Percentiles rank a stretch among this genome's conserved stretches.
Conservation (phyloP, 1,284 basidiomycete species). For the Boletus semigastroideus region DNA sequence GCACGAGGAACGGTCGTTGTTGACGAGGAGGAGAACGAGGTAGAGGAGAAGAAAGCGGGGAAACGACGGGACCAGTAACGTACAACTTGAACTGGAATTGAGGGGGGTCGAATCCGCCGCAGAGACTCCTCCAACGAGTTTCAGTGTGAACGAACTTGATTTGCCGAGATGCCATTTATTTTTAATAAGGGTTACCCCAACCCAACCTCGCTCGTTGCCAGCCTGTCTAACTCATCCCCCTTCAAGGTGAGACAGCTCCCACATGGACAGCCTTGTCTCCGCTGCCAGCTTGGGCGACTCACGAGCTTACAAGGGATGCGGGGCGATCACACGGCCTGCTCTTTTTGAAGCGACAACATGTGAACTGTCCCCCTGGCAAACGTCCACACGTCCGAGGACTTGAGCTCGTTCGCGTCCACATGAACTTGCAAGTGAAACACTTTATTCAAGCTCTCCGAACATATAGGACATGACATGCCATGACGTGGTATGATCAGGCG, state of each 20-base stretch:
- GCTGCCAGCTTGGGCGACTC: constrained; percentile 10
- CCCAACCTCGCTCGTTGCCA: neutral
- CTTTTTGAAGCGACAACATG: neutral
- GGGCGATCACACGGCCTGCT: constrained; percentile 4
- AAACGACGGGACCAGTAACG: neutral
- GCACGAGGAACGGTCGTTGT: constrained; percentile 15
- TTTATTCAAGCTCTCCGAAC: constrained; percentile 4
- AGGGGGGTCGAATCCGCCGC: constrained; percentile 8
- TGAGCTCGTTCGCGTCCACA: neutral
- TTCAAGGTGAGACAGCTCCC: constrained; percentile 2
- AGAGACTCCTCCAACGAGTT: constrained; percentile 20
- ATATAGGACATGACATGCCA: constrained; percentile 8
- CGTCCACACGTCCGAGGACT: constrained; percentile 23
- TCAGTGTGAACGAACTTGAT: constrained; percentile 5
- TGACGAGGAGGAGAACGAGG: neutral
- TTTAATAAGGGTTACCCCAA: no score
- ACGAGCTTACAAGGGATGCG: constrained; percentile 4
- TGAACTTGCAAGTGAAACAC: constrained; percentile 24
- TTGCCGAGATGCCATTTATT: constrained; percentile 9
- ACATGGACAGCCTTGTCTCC: no score
- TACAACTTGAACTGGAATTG: constrained; percentile 5
- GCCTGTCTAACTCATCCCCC: neutral
- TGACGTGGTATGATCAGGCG: neutral
- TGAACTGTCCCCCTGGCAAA: neutral
- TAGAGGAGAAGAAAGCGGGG: neutral